Percentiles rank a stretch among this genome's conserved stretches.
These are phyloP conservation scores for Aureobasidium sp. DNA, from an alignment of 2,329 filamentous ascomycete genomes.

Conservation along the genomic window DNA sequence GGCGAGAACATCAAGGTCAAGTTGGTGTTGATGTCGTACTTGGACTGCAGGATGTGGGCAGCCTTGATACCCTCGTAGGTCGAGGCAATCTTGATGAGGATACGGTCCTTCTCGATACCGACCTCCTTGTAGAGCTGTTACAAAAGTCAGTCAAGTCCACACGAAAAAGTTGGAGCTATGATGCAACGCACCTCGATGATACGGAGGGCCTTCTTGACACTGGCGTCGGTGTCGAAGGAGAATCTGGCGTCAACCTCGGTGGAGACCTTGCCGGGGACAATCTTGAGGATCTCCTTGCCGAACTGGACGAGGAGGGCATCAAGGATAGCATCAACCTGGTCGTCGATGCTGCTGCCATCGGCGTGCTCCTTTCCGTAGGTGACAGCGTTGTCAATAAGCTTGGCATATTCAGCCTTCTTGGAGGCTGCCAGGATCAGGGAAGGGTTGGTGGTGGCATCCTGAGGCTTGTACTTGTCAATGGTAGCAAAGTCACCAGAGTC, in stretches of 20 bases:
- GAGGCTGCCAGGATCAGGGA: constrained; percentile 96
- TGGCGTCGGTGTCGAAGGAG: constrained; percentile 90
- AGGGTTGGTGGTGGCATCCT: constrained; percentile 99
- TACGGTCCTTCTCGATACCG: constrained; percentile 84
- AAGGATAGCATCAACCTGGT: constrained; percentile 80
- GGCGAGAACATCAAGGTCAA: constrained; percentile 97
- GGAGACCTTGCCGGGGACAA: constrained; percentile 96
- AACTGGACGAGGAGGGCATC: constrained; percentile 96
- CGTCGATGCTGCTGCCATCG: constrained; percentile 49
- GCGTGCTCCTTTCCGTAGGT: constrained; percentile 72
- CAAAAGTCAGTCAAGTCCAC: constrained; percentile 18
- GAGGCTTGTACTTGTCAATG: constrained; percentile 99
- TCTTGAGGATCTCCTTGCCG: constrained; percentile 92
- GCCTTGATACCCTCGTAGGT: constrained; percentile 99
- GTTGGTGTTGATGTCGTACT: constrained; percentile 98
- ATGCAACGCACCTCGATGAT: constrained; percentile 72
- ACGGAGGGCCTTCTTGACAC: constrained; percentile 89
- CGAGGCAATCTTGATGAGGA: constrained; percentile 98
- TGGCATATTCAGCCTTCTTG: constrained; percentile 95
- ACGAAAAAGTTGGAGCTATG: background rate
- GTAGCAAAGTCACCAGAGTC: constrained; percentile 82
- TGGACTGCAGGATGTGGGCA: constrained; percentile 87
- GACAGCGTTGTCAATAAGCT: constrained; percentile 79
- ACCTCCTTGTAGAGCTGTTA: constrained; percentile 82
- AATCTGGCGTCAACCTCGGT: constrained; percentile 95